Evolutionary conservation across 1,284 basidiomycete genomes (phyloP).

Genomic region (Mycena citricolor): DNA sequence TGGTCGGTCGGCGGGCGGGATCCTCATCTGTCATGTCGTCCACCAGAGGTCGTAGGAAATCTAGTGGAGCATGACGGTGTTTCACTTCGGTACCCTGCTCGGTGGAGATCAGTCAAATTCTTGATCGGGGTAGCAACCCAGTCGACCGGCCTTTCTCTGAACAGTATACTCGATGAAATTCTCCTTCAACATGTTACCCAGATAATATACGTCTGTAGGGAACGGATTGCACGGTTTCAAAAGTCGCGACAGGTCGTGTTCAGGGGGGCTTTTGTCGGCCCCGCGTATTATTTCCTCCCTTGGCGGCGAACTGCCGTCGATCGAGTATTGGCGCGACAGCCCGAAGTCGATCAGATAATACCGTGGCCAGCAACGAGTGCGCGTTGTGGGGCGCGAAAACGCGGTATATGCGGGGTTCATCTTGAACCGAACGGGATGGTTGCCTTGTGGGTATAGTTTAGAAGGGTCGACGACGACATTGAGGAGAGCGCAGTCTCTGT

Average conservation of each 20-base stretch:
- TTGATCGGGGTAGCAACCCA: too few species aligned
- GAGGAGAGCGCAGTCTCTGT: constrained; percentile 9
- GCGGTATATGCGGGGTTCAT: constrained; percentile 5
- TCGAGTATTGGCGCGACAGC: constrained; percentile 29
- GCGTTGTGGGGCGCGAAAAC: constrained; percentile 21
- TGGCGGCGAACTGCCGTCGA: constrained; percentile 2
- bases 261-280: constrained; percentile 20
- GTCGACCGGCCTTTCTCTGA: too few species aligned
- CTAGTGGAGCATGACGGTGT: too few species aligned
- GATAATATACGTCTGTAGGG: constrained; percentile 35
- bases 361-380: constrained; percentile 32
- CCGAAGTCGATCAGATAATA: constrained; percentile 37
- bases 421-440: constrained; percentile 13
- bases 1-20: constrained; percentile 33
- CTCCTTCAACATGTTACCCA: constrained; percentile 29
- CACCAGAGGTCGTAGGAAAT: constrained; percentile 34
- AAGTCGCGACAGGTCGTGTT: constrained; percentile 25
- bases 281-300: constrained; percentile 1
- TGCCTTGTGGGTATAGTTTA: constrained; percentile 12
- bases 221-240: constrained; percentile 30
- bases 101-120: too few species aligned
- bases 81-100: too few species aligned
- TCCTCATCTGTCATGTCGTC: constrained; percentile 33
- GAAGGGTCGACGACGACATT: constrained; percentile 19
- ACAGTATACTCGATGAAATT: constrained; percentile 24